Percentiles rank a stretch among this genome's conserved stretches.
phyloP scores from a whole-genome alignment of 768 basidiomycete species.

The Lentinus brumalis region DNA sequence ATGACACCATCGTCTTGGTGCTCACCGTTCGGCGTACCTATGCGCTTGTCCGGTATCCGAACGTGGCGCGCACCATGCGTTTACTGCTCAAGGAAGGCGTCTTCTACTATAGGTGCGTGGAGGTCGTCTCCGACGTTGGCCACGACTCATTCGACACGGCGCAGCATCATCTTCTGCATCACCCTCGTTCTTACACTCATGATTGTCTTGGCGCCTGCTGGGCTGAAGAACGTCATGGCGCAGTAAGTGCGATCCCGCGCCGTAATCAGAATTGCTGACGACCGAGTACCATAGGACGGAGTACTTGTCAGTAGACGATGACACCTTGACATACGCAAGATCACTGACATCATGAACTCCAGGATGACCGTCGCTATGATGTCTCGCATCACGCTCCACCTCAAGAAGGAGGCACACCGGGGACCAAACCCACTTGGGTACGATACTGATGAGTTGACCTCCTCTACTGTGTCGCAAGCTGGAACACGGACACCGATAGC shows the following conservation, averaged over 20 bases:
- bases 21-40: constrained; percentile 37
- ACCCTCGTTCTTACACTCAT: constrained; percentile 42
- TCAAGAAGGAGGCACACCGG: constrained; percentile 41
- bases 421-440: neutral
- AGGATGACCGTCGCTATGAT: constrained; percentile 58
- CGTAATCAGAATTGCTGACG: neutral
- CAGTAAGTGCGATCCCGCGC: constrained; percentile 30
- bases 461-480: neutral
- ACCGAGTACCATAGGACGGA: constrained; percentile 25
- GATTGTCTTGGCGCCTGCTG: constrained; percentile 34
- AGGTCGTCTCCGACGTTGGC: neutral
- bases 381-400: constrained; percentile 66
- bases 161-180: constrained; percentile 41
- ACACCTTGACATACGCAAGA: neutral
- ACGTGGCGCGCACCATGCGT: constrained; percentile 23
- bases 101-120: constrained; percentile 37
- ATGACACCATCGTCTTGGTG: constrained; percentile 39
- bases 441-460: neutral
- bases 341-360: neutral
- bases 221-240: constrained; percentile 39
- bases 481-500: neutral
- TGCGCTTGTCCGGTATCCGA: constrained; percentile 22
- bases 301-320: constrained; percentile 41
- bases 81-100: constrained; percentile 36
- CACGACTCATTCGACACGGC: neutral